phyloP scores from a whole-genome alignment of 371 early-diverging fungal species.

The Mortierella sp. region DNA sequence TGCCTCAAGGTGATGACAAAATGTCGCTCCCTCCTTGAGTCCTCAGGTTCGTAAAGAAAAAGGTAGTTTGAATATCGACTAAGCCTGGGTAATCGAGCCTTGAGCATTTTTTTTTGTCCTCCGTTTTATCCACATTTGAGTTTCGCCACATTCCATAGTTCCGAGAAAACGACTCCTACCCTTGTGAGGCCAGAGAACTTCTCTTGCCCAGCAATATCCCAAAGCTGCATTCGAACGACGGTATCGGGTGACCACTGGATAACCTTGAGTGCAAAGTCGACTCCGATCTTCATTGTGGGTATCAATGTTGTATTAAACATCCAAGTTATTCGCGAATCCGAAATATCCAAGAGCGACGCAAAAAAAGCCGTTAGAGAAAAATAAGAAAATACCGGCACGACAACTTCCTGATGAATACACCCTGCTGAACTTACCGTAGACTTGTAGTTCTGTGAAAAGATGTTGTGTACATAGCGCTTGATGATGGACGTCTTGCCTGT shows the following conservation, averaged over 20 bases:
- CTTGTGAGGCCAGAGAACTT: conserved; percentile 84
- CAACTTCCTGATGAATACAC: no score
- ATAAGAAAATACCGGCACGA: conserved; percentile 56
- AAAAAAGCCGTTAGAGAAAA: not conserved
- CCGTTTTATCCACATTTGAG: no score
- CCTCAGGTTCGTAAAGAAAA: no score
- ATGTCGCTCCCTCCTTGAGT: no score
- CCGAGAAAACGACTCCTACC: no score
- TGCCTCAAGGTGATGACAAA: no score
- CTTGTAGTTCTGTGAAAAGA: conserved; percentile 77
- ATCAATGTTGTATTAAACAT: not conserved
- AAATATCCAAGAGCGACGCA: not conserved
- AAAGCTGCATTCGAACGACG: conserved; percentile 77
- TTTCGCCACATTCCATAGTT: no score
- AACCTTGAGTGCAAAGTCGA: conserved; percentile 87
- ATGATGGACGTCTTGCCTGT: conserved; percentile 67
- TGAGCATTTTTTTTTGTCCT: no score
- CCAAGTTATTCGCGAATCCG: not conserved
- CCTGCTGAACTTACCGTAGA: conserved; percentile 72
- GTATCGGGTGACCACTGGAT: conserved; percentile 69
- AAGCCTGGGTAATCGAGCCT: no score
- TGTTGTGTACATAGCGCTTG: conserved; percentile 64
- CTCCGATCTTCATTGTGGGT: conserved; percentile 71
- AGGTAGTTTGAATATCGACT: no score
- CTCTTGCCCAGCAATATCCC: conserved; percentile 92